These are phyloP conservation scores for Schizophyllum amplum DNA, from an alignment of 1,284 basidiomycete species.

Conservation along the genomic window DNA sequence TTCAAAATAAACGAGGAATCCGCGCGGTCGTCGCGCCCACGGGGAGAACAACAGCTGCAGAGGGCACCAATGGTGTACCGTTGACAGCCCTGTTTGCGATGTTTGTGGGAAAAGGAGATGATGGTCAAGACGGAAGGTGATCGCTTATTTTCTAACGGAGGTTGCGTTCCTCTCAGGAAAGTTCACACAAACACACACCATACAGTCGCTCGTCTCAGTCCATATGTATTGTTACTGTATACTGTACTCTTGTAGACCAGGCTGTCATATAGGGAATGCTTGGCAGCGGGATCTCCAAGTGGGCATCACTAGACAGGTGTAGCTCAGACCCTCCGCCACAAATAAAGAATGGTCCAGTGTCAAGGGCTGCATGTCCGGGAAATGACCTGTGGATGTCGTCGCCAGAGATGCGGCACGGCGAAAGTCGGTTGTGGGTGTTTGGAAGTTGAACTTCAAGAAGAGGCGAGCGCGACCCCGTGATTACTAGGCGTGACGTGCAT, in stretches of 20 bases:
- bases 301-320: no score
- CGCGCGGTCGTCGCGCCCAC: background rate
- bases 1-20: background rate
- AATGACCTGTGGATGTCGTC: no score
- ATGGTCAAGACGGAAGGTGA: background rate
- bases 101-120: background rate
- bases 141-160: background rate
- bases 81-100: background rate
- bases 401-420: background rate
- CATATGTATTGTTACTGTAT: no score
- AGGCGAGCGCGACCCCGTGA: background rate
- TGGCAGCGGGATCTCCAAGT: no score
- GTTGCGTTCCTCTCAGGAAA: background rate
- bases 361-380: background rate
- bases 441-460: background rate
- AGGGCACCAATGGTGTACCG: background rate
- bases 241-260: no score
- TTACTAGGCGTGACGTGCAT: background rate
- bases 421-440: no score
- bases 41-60: background rate
- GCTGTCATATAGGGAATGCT: no score
- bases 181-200: background rate
- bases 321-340: no score
- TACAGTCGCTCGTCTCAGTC: no score
- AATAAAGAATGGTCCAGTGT: background rate